Evolutionary conservation across 441 rosid genomes (phyloP), one percentile per base, ranked within the genome.

Genomic region (Theobroma grandiflorum): DNA sequence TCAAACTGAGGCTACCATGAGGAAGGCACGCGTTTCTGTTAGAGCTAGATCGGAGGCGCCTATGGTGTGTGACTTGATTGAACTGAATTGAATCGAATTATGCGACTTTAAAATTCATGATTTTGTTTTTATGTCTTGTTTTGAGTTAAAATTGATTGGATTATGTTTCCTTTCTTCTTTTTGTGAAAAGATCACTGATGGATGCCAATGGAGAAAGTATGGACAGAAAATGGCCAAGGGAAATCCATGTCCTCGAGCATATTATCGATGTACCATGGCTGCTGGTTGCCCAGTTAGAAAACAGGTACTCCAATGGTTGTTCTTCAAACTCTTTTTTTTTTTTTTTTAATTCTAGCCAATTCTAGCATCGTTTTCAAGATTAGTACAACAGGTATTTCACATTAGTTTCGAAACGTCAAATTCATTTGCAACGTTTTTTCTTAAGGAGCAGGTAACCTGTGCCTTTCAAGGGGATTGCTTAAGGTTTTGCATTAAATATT

Each of bases 141-240:
- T 9, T 66, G 2, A 22, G 35, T 59, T 62, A 47, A 69, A 63
- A 33, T 66, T 57, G 38, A 64, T 66, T 42, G 15, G 47, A 42
- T 10, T 59, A 52, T 9, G 16, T 59, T 52, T 49, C 31, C 0
- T 52, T 68, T 18, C n/a, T 38, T 15, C 45, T 12, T 59, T 16
- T 7, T 35, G 10, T 4, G 18, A 22, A 14, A 11, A 87, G 89
- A 87, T 87, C 37, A 76, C 82, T 10, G 89, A 87, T 76, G 89
- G 87, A 42, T 84, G 87, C 14, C 87, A 84, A 76, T 84, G 87
- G 87, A 78, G 88, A 69, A 87, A 87, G 40, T 87, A 87, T 45
- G 89, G 89, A 61, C 89, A 87, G 75, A 87, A 87, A 59, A 85
- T 87, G 85, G 89, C 88, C 0, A 87, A 87, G 61, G 89, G 88